Conservation (phyloP, 2,329 filamentous ascomycete genomes). For the Neonectria punicea region DNA sequence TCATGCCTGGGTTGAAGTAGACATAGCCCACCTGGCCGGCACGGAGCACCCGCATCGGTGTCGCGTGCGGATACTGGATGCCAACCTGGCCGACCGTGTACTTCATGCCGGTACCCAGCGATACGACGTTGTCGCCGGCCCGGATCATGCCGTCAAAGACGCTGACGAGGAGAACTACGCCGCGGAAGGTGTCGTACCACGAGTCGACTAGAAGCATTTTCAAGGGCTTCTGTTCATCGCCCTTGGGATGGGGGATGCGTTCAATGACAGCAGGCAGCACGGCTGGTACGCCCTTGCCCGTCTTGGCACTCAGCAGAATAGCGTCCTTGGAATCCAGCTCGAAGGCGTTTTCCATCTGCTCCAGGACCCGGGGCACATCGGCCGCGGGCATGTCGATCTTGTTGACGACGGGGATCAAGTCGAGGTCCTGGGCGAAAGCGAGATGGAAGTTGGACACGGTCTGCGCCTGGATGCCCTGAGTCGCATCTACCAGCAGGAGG, state of each 20-base stretch:
- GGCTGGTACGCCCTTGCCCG: slow-evolving; percentile 85
- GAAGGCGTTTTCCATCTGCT: slow-evolving; percentile 87
- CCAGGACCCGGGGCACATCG: slow-evolving; percentile 84
- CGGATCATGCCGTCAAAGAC: slow-evolving; percentile 89
- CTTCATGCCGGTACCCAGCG: slow-evolving; percentile 86
- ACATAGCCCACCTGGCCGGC: slow-evolving; percentile 97
- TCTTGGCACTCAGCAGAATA: slow-evolving; percentile 88
- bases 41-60: slow-evolving; percentile 80
- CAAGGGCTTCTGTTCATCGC: slow-evolving; percentile 77
- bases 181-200: slow-evolving; percentile 97
- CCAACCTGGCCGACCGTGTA: slow-evolving; percentile 97
- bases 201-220: slow-evolving; percentile 93
- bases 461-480: slow-evolving; percentile 96
- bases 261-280: slow-evolving; percentile 88
- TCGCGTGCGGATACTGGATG: slow-evolving; percentile 92
- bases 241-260: slow-evolving; percentile 81
- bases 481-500: slow-evolving; percentile 91
- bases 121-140: slow-evolving; percentile 86
- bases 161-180: slow-evolving; percentile 89
- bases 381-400: slow-evolving; percentile 95
- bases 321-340: slow-evolving; percentile 82
- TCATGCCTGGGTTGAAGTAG: slow-evolving; percentile 98
- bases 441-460: slow-evolving; percentile 99
- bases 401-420: slow-evolving; percentile 92
- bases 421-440: slow-evolving; percentile 89